phyloP scores from a whole-genome alignment of 306 rosid genomes.

The Fagus sylvatica region DNA sequence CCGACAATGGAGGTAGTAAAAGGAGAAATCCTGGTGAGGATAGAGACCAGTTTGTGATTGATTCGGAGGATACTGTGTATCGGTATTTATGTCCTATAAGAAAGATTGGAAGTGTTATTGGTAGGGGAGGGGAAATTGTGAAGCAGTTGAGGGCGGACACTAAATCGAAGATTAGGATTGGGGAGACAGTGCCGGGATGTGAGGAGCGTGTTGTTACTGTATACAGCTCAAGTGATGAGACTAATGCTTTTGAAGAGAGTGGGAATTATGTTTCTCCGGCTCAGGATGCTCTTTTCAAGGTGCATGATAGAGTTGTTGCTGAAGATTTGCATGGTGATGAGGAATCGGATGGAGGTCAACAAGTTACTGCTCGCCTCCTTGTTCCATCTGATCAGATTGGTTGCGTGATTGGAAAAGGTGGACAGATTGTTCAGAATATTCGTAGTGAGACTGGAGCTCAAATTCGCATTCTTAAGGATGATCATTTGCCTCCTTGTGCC shows the following conservation, averaged over 20 bases:
- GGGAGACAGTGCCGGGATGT: constrained; percentile 80
- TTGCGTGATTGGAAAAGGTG: constrained; percentile 92
- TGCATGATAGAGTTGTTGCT: constrained; percentile 89
- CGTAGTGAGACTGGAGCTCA: constrained; percentile 93
- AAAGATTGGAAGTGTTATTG: constrained; percentile 95
- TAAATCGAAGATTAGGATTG: constrained; percentile 86
- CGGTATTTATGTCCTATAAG: constrained; percentile 76
- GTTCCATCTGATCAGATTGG: constrained; percentile 99
- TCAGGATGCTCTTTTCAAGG: constrained; percentile 83
- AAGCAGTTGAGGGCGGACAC: constrained; percentile 90
- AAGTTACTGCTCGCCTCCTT: constrained; percentile 77
- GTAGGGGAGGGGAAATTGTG: constrained; percentile 98
- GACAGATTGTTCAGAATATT: constrained; percentile 80
- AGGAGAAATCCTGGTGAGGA: constrained; percentile 83
- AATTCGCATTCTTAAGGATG: constrained; percentile 92
- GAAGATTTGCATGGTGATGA: constrained; percentile 78
- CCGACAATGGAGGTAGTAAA: constrained; percentile 67
- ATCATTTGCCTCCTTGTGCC: constrained; percentile 80
- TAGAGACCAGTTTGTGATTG: constrained; percentile 81
- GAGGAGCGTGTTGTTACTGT: constrained; percentile 87
- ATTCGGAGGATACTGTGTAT: constrained; percentile 78
- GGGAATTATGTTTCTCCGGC: constrained; percentile 68
- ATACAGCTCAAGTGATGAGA: constrained; percentile 73
- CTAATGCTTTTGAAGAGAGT: constrained; percentile 62
- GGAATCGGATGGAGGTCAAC: constrained; percentile 60